Base-by-base conservation (phyloP, 2,329 filamentous ascomycete species). In the Epichloe scottii region DNA sequence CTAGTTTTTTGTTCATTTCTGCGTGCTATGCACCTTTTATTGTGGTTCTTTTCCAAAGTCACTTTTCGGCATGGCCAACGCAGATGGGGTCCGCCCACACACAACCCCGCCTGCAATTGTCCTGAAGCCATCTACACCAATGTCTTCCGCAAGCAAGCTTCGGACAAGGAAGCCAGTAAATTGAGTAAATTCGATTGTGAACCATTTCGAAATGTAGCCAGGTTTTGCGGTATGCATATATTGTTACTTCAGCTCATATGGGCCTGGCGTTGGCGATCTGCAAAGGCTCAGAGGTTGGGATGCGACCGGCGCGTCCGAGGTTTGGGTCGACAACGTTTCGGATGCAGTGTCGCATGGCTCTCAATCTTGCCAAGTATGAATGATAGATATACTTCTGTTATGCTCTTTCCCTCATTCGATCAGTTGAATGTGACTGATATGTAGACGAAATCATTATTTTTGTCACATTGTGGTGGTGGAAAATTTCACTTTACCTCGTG, bases 51-150 rank as follows among this genome's bases (percentile, higher is more conserved):
- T 37, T 46, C 42, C 23, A 45, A 66, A 62, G 62, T 66, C 62
- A 65, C 63, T 66, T 39, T 40, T 45, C 26, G 23, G 19, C 23
- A 19, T 23, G 19, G 14, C n/a, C n/a, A 30, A 15, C 7, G 23
- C 15, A 38, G 33, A 39, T n/a, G 17, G 23, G 43, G n/a, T 21
- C 10, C 34, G 15, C 5, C 23, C 12, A 23, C 17, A 38, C 17
- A 34, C 48, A 38, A 19, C 50, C n/a, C 35, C 34, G 33, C 46
- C 41, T 40, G 10, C 37, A 12, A 37, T 51, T 34, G 40, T 45
- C 40, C 48, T 66, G 62, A 65, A 65, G 63, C 63, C 64, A 66
- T 66, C 62, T 60, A 55, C 63, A 66, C 55, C 30, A 19, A 39
- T 23, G 12, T 33, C 7, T 17, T 21, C 42, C 35, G 41, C 26